Percentiles rank a stretch among this genome's conserved stretches.
Evolutionary conservation across 1,284 basidiomycete genomes (phyloP).

Genomic region (Naganishia albida): DNA sequence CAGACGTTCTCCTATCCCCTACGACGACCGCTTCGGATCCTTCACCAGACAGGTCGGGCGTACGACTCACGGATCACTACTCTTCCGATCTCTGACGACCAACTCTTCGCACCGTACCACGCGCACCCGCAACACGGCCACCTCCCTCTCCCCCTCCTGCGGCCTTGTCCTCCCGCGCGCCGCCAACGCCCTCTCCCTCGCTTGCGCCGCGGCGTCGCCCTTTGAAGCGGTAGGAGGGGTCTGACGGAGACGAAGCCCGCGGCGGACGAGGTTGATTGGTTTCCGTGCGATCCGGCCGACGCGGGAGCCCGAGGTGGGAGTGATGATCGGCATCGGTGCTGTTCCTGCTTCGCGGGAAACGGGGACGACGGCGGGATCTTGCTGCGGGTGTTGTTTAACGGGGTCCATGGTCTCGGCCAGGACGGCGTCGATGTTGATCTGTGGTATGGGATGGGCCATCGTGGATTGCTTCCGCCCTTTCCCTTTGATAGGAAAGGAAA

Average conservation of each 20-base stretch:
- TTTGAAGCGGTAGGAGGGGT: too few relatives aligned
- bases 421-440: constrained; percentile 9
- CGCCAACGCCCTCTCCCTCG: constrained; percentile 8
- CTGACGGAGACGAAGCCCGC: background rate
- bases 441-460: background rate
- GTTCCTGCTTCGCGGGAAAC: constrained; percentile 9
- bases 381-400: background rate
- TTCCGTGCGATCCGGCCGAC: constrained; percentile 13
- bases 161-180: constrained; percentile 40
- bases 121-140: constrained; percentile 51
- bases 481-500: too few relatives aligned
- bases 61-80: constrained; percentile 51
- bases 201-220: background rate
- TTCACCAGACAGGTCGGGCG: too few relatives aligned
- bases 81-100: constrained; percentile 57
- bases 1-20: too few relatives aligned
- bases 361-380: background rate
- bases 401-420: constrained; percentile 2
- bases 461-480: background rate
- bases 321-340: background rate
- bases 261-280: constrained; percentile 3
- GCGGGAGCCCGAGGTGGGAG: background rate
- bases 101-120: constrained; percentile 55
- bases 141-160: constrained; percentile 50
- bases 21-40: too few relatives aligned